Evolutionary conservation across 75 land plant genomes (phyloP).

Genomic region (Larix kaempferi): DNA sequence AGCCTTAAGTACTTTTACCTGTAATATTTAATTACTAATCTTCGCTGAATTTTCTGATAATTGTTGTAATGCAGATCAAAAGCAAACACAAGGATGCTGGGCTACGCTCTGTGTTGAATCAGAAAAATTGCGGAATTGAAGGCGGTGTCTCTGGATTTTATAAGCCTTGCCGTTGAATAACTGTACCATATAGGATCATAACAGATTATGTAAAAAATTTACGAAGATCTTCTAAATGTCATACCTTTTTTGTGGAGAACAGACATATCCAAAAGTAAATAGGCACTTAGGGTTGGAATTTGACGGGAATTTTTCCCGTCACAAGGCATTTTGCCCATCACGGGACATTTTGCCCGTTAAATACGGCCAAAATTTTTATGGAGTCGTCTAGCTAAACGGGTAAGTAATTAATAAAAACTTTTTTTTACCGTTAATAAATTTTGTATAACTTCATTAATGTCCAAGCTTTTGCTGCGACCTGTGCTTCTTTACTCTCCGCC

Average conservation of each 20-base stretch:
- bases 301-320: too few species aligned
- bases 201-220: not conserved
- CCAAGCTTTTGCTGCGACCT: too few species aligned
- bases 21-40: not conserved
- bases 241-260: not conserved
- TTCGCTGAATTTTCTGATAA: not conserved
- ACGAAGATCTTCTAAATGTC: not conserved
- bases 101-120: not conserved
- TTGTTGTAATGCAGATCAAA: not conserved
- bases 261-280: conserved; percentile 5
- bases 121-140: not conserved
- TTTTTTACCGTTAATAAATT: too few species aligned
- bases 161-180: not conserved
- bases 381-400: too few species aligned
- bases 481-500: too few species aligned
- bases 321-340: too few species aligned
- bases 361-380: too few species aligned
- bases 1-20: not conserved
- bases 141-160: conserved; percentile 5
- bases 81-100: conserved; percentile 5
- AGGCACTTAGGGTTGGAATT: too few species aligned
- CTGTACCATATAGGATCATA: conserved; percentile 4
- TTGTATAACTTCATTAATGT: too few species aligned
- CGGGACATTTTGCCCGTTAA: too few species aligned
- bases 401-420: too few species aligned